A percentile compares a stretch with the other conserved stretches of the same genome.
Evolutionary conservation across 768 basidiomycete species (phyloP).

Genomic region (Leucogyrophana mollusca): DNA sequence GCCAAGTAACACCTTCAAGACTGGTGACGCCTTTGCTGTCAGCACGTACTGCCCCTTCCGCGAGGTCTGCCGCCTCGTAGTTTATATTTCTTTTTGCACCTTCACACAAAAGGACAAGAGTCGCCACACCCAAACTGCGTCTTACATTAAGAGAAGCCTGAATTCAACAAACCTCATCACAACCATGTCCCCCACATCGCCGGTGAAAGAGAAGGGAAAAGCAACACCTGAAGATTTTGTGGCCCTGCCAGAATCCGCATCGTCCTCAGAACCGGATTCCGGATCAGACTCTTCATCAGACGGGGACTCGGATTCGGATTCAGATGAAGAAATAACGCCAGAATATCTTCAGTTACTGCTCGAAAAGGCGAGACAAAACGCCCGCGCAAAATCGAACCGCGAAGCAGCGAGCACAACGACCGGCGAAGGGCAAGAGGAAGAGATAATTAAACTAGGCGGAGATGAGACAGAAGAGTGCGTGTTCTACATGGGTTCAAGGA

Average conservation of each 20-base stretch:
- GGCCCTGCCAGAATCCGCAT: neutral
- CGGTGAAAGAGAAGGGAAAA: too few relatives aligned
- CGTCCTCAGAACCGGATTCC: constrained; percentile 8
- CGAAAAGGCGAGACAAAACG: constrained; percentile 57
- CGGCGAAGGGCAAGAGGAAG: constrained; percentile 54
- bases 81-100: too few relatives aligned
- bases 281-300: constrained; percentile 34
- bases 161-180: too few relatives aligned
- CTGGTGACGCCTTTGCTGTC: too few relatives aligned
- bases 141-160: too few relatives aligned
- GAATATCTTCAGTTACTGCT: constrained; percentile 65
- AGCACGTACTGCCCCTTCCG: too few relatives aligned
- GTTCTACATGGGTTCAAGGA: constrained; percentile 7
- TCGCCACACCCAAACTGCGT: too few relatives aligned
- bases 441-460: constrained; percentile 48
- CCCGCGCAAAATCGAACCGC: constrained; percentile 29
- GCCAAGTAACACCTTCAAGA: too few relatives aligned
- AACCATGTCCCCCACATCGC: too few relatives aligned
- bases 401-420: neutral
- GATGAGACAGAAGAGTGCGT: constrained; percentile 37
- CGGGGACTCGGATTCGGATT: constrained; percentile 30
- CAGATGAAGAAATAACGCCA: constrained; percentile 48
- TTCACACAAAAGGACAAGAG: too few relatives aligned
- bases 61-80: too few relatives aligned
- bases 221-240: too few relatives aligned